Evolutionary conservation across 2,329 filamentous ascomycete genomes (phyloP).

Genomic region (Coniochaeta pulveracea): DNA sequence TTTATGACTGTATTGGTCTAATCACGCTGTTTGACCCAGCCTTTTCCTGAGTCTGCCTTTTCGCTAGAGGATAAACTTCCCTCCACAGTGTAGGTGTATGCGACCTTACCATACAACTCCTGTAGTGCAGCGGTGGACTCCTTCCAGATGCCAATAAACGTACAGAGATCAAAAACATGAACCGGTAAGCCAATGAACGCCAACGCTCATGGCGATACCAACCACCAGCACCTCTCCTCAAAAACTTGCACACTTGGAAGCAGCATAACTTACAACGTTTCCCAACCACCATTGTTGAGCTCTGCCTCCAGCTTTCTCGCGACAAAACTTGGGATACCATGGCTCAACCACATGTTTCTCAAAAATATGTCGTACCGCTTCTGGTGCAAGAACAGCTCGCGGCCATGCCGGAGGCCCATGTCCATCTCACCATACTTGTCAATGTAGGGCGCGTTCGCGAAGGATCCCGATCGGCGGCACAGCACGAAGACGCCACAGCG

Average conservation of each 20-base stretch:
- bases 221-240: not conserved
- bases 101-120: too few relatives aligned
- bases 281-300: slow-evolving; percentile 96
- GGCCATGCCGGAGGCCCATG: slow-evolving; percentile 73
- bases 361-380: slow-evolving; percentile 85
- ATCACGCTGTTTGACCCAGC: too few relatives aligned
- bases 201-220: too few relatives aligned
- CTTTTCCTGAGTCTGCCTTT: too few relatives aligned
- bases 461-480: slow-evolving; percentile 72
- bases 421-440: slow-evolving; percentile 95
- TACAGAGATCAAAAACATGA: not conserved
- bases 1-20: not conserved
- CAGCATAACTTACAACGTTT: too few relatives aligned
- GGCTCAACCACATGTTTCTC: slow-evolving; percentile 74
- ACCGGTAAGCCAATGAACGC: not conserved
- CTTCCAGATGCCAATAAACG: too few relatives aligned
- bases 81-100: too few relatives aligned
- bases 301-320: slow-evolving; percentile 85
- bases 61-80: too few relatives aligned
- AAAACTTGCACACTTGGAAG: too few relatives aligned
- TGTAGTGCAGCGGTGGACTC: too few relatives aligned
- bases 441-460: slow-evolving; percentile 80
- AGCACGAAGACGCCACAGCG: slow-evolving; percentile 90
- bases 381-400: slow-evolving; percentile 87
- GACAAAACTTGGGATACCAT: slow-evolving; percentile 81